Conservation (phyloP, 2,329 filamentous ascomycete genomes). For the Podosphaera aphanis region DNA sequence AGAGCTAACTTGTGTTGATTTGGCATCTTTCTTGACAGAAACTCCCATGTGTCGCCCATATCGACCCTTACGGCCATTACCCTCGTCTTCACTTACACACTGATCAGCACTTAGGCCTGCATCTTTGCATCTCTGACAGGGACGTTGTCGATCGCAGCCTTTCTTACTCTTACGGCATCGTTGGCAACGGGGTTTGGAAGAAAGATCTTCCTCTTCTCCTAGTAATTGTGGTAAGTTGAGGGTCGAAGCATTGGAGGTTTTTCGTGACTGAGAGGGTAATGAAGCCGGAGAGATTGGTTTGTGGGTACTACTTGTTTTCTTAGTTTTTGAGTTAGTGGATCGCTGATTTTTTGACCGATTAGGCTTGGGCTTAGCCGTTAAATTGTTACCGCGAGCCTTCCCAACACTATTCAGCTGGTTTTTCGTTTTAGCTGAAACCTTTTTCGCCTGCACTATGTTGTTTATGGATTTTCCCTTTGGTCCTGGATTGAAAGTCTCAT, state of each 20-base stretch:
- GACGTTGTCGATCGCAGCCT: conserved; percentile 87
- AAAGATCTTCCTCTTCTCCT: conserved; percentile 61
- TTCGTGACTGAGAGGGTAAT: conserved; percentile 46
- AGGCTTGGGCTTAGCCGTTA: conserved; percentile 22
- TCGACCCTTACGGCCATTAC: conserved; percentile 85
- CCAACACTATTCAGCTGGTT: conserved; percentile 13
- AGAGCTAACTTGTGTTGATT: conserved; percentile 15
- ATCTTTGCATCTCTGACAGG: conserved; percentile 86
- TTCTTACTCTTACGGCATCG: conserved; percentile 99
- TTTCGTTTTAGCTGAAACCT: conserved; percentile 22
- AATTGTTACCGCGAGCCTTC: conserved; percentile 20
- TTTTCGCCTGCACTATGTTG: conserved; percentile 6
- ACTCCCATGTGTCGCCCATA: conserved; percentile 56
- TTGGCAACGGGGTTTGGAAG: conserved; percentile 89
- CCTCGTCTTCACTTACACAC: conserved; percentile 93
- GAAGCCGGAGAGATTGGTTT: conserved; percentile 40
- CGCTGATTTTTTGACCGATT: conserved; percentile 20
- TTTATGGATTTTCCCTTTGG: conserved; percentile 10
- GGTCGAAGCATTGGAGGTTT: conserved; percentile 39
- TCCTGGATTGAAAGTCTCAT: conserved; percentile 15
- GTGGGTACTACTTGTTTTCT: conserved; percentile 21
- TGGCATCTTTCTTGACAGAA: conserved; percentile 34
- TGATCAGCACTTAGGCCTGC: conserved; percentile 81
- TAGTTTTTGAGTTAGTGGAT: conserved; percentile 22
- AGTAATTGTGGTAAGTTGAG: conserved; percentile 38